These are phyloP conservation scores for Euphorbia pulcherrima DNA, from an alignment of 345 rosid species.

Conservation along the genomic window DNA sequence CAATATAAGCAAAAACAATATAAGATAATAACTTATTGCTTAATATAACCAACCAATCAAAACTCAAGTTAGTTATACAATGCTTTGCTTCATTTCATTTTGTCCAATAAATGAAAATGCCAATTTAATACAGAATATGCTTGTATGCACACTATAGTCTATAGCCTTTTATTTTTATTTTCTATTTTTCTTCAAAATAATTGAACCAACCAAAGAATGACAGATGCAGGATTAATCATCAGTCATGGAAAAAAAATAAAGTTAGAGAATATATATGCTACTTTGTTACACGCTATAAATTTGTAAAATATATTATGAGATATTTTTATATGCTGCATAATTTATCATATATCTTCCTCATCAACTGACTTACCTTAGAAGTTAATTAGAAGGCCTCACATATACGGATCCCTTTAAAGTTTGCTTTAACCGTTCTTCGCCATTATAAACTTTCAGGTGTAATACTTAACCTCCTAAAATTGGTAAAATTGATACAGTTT, in stretches of 20 bases:
- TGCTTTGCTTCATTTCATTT: background rate
- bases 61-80: background rate
- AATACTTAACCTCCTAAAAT: too few species aligned
- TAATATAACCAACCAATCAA: background rate
- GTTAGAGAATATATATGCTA: background rate
- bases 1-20: background rate
- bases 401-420: too few species aligned
- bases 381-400: too few species aligned
- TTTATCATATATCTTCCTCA: too few species aligned
- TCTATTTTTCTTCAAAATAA: too few species aligned
- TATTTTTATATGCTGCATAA: too few species aligned
- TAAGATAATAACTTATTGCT: too few species aligned
- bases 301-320: background rate
- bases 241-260: background rate
- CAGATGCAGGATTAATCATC: background rate
- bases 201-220: background rate
- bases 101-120: background rate
- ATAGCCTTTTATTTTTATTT: background rate
- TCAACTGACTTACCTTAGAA: slow-evolving; percentile 20
- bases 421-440: too few species aligned
- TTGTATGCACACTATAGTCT: slow-evolving; percentile 6
- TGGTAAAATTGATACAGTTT: too few species aligned
- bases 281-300: slow-evolving; percentile 5
- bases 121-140: background rate
- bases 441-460: too few species aligned